Evolutionary conservation across 495 filamentous ascomycete species (phyloP), one percentile per base, ranked within the genome.

Genomic region (Penicillium macrosclerotiorum): DNA sequence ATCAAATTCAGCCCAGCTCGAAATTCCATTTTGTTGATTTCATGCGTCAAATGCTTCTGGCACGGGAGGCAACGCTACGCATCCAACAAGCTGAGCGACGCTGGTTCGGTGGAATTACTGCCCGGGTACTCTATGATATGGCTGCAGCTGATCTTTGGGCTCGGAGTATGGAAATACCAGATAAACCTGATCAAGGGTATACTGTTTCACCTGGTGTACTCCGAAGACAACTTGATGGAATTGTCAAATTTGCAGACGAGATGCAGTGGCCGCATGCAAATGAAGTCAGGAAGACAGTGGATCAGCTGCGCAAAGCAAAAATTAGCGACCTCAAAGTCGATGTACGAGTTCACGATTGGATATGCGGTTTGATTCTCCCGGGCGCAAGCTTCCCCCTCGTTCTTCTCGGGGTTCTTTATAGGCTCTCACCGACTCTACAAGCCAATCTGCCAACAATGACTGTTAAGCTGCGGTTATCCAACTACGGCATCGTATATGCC

Each of bases 191-290:
- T 20, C 17, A 4, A 8, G 33, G 17, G 3, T 36, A 9, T 12
- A 17, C 6, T 4, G 18, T 36, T 3, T 14, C 33, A 5, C 18
- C 17, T 8, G 3, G 4, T 29, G 19, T 40, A 8, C 13, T 40
- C 27, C 22, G 27, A 13, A 37, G n/a, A 25, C 45, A 41, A 22
- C 7, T 41, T n/a, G 20, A 48, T 27, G 45, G 45, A 3, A 19
- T 48, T 11, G 33, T 48, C 34, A 35, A 12, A 25, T 48, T 48
- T 37, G 45, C 23, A 6, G 35, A 48, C n/a, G 23, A 20, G 14
- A 41, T 48, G 34, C 23, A 17, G 8, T 48, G 45, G 45, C 45
- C 45, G 4, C 44, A 33, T 30, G 24, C 37, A 14, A 22, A 48
- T n/a, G 45, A 48, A 13, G 25, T 41, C 22, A 18, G 23, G 1